A percentile compares a stretch with the other conserved stretches of the same genome.
Conservation (phyloP, 257 asterid species). For the Hygrophila difformis region DNA sequence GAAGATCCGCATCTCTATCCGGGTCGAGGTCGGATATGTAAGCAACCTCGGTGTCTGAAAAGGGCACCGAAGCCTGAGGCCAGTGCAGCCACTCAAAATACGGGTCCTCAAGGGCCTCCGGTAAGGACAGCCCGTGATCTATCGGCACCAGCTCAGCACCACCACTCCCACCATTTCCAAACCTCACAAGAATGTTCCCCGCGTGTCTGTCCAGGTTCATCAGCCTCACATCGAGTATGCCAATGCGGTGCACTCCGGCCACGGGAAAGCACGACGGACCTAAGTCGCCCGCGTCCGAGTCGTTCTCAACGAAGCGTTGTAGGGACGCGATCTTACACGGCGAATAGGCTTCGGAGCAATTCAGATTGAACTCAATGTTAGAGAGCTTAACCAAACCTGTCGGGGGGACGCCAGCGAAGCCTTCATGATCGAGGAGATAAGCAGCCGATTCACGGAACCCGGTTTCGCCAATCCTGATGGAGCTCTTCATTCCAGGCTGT, state of each 20-base stretch:
- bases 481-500: conserved; percentile 88
- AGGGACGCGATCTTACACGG: conserved; percentile 59
- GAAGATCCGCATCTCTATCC: conserved; percentile 58
- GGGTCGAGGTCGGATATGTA: conserved; percentile 70
- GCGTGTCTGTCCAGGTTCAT: conserved; percentile 96
- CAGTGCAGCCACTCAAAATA: conserved; percentile 95
- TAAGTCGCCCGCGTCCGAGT: conserved; percentile 83
- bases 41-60: conserved; percentile 66
- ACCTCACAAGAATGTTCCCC: conserved; percentile 80
- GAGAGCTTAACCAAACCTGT: conserved; percentile 74
- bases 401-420: conserved; percentile 88
- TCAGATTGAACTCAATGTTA: conserved; percentile 51
- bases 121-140: conserved; percentile 92
- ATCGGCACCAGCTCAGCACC: conserved; percentile 81
- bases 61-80: conserved; percentile 89
- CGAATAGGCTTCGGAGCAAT: conserved; percentile 24
- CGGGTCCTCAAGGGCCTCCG: conserved; percentile 88
- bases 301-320: conserved; percentile 66
- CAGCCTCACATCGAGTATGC: conserved; percentile 73
- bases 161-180: conserved; percentile 36
- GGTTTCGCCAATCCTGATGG: conserved; percentile 84
- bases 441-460: conserved; percentile 90
- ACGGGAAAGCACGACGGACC: conserved; percentile 91
- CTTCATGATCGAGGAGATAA: conserved; percentile 75
- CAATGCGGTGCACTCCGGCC: conserved; percentile 66